phyloP scores from a whole-genome alignment of 2,329 filamentous ascomycete genomes.

The Fusarium sp. region DNA sequence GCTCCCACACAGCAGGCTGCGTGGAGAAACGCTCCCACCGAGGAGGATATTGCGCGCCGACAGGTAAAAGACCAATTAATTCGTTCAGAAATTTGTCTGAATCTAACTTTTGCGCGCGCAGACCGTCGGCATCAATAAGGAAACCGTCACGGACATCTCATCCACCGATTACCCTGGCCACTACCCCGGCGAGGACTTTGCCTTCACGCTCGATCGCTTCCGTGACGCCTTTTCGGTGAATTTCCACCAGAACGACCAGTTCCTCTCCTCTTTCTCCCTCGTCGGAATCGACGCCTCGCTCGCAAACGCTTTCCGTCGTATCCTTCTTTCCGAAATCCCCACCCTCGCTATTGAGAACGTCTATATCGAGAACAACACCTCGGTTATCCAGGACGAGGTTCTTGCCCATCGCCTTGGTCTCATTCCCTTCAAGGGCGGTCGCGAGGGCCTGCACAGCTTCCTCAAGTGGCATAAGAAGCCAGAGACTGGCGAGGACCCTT shows the following conservation, averaged over 20 bases:
- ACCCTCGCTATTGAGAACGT: slow-evolving; percentile 94
- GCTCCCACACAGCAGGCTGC: slow-evolving; percentile 51
- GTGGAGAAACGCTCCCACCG: slow-evolving; percentile 57
- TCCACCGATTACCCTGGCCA: slow-evolving; percentile 94
- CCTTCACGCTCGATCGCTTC: slow-evolving; percentile 83
- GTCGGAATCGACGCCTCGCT: slow-evolving; percentile 92
- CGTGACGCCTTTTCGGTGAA: slow-evolving; percentile 76
- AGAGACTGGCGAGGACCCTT: slow-evolving; percentile 69
- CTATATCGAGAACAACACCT: slow-evolving; percentile 96
- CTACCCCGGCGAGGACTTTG: slow-evolving; percentile 87
- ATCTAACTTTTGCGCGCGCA: slow-evolving; percentile 54
- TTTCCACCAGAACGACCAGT: slow-evolving; percentile 85
- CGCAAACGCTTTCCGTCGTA: slow-evolving; percentile 97
- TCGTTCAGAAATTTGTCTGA: neutral
- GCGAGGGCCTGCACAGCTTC: slow-evolving; percentile 79
- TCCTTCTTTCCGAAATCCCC: slow-evolving; percentile 93
- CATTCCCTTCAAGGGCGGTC: slow-evolving; percentile 86
- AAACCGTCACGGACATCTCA: slow-evolving; percentile 89
- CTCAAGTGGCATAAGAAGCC: slow-evolving; percentile 86
- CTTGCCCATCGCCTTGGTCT: slow-evolving; percentile 90
- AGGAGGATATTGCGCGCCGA: slow-evolving; percentile 71
- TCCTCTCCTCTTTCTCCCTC: slow-evolving; percentile 88
- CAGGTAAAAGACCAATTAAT: slow-evolving; percentile 62
- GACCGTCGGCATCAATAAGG: slow-evolving; percentile 88
- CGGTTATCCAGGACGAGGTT: slow-evolving; percentile 97